Percentiles rank a stretch among this genome's conserved stretches.
Evolutionary conservation across 768 basidiomycete species (phyloP).

Genomic region (Tylopilus sp.): DNA sequence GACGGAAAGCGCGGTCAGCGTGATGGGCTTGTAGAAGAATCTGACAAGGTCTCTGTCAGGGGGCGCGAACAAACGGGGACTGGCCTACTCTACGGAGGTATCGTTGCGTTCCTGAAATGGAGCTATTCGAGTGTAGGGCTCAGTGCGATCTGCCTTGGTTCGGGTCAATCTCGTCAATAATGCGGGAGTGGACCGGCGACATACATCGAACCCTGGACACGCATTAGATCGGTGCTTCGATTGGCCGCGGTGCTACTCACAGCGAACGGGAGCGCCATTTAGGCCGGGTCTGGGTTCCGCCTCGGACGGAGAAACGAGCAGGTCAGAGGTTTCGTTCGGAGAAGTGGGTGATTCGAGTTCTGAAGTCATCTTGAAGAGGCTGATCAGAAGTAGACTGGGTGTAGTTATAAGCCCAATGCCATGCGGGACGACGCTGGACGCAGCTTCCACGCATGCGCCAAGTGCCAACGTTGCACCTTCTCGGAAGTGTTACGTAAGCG

Average conservation of each 20-base stretch:
- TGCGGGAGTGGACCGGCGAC: slow-evolving; percentile 32
- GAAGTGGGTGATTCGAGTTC: slow-evolving; percentile 33
- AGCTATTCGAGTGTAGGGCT: slow-evolving; percentile 76
- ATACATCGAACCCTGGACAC: slow-evolving; percentile 75
- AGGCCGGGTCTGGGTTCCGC: slow-evolving; percentile 71
- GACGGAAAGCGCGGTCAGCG: slow-evolving; percentile 66
- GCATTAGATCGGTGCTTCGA: slow-evolving; percentile 8
- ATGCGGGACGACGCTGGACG: not conserved
- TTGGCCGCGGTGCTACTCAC: slow-evolving; percentile 44
- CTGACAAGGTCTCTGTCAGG: slow-evolving; percentile 36
- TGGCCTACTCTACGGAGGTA: slow-evolving; percentile 72
- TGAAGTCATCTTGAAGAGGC: slow-evolving; percentile 14
- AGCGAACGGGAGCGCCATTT: slow-evolving; percentile 73
- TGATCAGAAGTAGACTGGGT: not conserved
- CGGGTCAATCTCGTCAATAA: slow-evolving; percentile 17
- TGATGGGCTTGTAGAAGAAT: slow-evolving; percentile 85
- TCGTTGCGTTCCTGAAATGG: slow-evolving; percentile 84
- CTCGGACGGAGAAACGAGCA: slow-evolving; percentile 43
- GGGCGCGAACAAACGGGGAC: not conserved
- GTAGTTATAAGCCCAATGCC: not conserved
- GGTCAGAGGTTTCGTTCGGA: slow-evolving; percentile 64
- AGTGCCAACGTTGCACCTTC: not conserved
- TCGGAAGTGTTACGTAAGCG: slow-evolving; percentile 12
- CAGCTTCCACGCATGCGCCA: slow-evolving; percentile 9
- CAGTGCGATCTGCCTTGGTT: slow-evolving; percentile 73